These are phyloP conservation scores for Fraxinus platypoda DNA, from an alignment of 305 asterid species.

Conservation along the genomic window DNA sequence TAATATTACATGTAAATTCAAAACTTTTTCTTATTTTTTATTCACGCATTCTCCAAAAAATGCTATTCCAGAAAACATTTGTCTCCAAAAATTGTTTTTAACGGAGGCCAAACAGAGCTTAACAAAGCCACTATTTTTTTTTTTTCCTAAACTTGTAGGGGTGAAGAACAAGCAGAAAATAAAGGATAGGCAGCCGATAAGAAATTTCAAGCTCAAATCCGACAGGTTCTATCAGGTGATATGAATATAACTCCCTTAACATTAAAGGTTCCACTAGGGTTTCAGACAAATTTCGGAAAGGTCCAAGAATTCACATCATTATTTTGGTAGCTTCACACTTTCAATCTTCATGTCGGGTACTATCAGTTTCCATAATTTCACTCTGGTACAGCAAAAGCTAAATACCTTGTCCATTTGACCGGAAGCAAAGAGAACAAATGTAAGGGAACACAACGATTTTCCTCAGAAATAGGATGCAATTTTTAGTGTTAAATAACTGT, in stretches of 20 bases:
- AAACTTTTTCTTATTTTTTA: neutral
- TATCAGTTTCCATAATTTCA: neutral
- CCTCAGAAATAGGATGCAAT: neutral
- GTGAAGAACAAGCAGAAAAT: neutral
- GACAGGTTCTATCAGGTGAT: neutral
- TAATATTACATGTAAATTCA: neutral
- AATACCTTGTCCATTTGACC: neutral
- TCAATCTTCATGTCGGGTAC: neutral
- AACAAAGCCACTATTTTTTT: neutral
- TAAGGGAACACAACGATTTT: neutral
- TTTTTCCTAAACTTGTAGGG: neutral
- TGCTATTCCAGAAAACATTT: neutral
- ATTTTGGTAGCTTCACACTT: neutral
- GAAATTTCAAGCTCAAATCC: neutral
- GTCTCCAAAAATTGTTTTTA: neutral
- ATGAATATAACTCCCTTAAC: neutral
- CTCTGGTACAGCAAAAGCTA: neutral
- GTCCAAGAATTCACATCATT: neutral
- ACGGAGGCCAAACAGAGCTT: neutral
- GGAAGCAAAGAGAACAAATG: neutral
- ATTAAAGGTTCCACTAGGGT: neutral
- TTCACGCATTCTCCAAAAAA: neutral
- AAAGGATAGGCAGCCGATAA: neutral
- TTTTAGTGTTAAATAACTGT: neutral
- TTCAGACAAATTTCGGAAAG: neutral